phyloP scores from a whole-genome alignment of 2,329 filamentous ascomycete genomes.

The Myotisia sp. region DNA sequence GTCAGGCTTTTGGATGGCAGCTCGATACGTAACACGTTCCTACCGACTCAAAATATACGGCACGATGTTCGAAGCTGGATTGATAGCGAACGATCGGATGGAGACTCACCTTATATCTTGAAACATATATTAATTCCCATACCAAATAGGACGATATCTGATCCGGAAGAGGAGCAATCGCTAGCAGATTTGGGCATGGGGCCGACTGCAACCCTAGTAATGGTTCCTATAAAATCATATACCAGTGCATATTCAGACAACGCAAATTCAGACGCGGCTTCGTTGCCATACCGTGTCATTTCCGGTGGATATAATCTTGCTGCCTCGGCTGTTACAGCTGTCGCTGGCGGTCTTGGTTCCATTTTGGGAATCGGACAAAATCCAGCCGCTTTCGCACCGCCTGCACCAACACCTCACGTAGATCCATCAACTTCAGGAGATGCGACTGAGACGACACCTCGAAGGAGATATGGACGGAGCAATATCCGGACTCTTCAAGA shows the following conservation, averaged over 20 bases:
- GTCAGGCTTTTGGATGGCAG: constrained; percentile 74
- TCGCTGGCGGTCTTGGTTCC: constrained; percentile 30
- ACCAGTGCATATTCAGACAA: constrained; percentile 41
- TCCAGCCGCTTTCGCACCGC: constrained; percentile 6
- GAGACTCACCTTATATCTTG: constrained; percentile 59
- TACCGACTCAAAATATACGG: constrained; percentile 46
- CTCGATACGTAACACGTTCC: constrained; percentile 59
- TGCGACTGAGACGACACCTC: constrained; percentile 10
- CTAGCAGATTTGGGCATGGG: constrained; percentile 57
- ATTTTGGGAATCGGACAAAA: constrained; percentile 29
- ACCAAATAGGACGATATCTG: constrained; percentile 59
- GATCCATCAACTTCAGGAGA: constrained; percentile 6
- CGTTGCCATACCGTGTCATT: constrained; percentile 28
- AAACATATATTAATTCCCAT: constrained; percentile 68
- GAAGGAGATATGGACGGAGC: constrained; percentile 1
- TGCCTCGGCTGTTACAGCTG: constrained; percentile 29
- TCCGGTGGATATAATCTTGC: constrained; percentile 29
- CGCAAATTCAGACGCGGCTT: constrained; percentile 17
- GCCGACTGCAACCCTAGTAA: constrained; percentile 68
- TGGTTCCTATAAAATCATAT: constrained; percentile 55
- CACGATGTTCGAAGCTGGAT: constrained; percentile 64
- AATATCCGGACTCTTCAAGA: constrained; percentile 42
- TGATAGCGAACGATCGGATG: constrained; percentile 45
- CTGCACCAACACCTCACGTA: constrained; percentile 1
- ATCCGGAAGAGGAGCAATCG: constrained; percentile 56